Evolutionary conservation across 75 land plant genomes (phyloP).

Genomic region (Larix kaempferi): DNA sequence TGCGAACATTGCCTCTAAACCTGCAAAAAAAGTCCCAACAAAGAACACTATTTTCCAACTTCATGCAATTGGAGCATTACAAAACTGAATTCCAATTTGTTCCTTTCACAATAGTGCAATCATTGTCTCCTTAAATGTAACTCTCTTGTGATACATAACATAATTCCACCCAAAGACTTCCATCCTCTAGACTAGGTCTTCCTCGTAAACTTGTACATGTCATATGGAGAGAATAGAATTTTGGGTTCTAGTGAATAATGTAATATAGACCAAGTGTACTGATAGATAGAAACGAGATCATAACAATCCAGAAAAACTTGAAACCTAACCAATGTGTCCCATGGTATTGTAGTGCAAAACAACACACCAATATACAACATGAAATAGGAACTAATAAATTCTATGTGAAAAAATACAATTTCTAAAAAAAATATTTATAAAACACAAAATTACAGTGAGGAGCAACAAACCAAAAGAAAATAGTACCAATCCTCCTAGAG

Average conservation of each 20-base stretch:
- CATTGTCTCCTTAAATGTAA: not conserved
- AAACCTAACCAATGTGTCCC: conserved; percentile 58
- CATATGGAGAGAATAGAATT: conserved; percentile 46
- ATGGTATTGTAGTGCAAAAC: conserved; percentile 58
- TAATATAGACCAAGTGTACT: conserved; percentile 52
- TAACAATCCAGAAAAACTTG: conserved; percentile 51
- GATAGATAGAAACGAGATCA: conserved; percentile 55
- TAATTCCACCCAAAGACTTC: conserved; percentile 53
- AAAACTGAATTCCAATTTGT: not conserved
- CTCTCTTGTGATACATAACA: conserved; percentile 55
- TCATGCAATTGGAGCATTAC: not conserved
- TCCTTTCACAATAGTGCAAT: not conserved
- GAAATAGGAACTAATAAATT: conserved; percentile 28
- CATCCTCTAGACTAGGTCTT: conserved; percentile 40
- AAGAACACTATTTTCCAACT: not conserved
- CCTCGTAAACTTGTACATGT: conserved; percentile 40
- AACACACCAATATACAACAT: conserved; percentile 46
- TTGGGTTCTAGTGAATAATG: conserved; percentile 42
- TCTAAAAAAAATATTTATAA: not conserved
- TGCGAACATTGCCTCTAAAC: conserved; percentile 95
- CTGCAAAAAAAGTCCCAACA: conserved; percentile 32
- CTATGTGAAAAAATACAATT: not conserved
- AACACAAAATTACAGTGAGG: not conserved
- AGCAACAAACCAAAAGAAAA: not conserved
- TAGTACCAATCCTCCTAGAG: conserved; percentile 10